Evolutionary conservation across 495 filamentous ascomycete species (phyloP).

Genomic region (Penicillium canescens): DNA sequence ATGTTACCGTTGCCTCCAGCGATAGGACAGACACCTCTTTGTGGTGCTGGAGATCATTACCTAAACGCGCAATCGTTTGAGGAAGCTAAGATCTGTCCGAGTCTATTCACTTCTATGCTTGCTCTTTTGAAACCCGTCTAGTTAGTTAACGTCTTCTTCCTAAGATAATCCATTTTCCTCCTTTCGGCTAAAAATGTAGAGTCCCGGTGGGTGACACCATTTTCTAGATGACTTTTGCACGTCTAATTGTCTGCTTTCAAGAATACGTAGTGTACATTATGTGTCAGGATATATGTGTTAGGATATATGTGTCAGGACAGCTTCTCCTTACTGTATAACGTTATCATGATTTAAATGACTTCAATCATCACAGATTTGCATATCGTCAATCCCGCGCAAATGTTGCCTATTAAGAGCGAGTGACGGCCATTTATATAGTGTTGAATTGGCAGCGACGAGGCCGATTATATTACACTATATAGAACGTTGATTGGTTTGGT

Average conservation of each 20-base stretch:
- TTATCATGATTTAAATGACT: too few species aligned
- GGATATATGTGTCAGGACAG: too few species aligned
- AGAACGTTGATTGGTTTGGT: background rate
- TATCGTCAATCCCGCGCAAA: background rate
- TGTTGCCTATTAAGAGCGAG: background rate
- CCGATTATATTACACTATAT: too few species aligned
- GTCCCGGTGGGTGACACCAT: too few species aligned
- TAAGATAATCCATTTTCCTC: background rate
- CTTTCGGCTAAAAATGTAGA: background rate
- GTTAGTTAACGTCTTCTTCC: background rate
- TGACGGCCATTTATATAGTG: background rate
- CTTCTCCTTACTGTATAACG: too few species aligned
- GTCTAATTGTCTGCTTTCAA: too few species aligned
- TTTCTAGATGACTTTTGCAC: too few species aligned
- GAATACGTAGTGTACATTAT: too few species aligned
- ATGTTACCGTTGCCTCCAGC: too few species aligned
- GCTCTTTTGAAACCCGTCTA: background rate
- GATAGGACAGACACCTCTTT: background rate
- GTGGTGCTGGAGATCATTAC: constrained; percentile 1
- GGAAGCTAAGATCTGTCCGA: constrained; percentile 3
- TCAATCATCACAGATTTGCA: too few species aligned
- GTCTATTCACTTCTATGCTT: background rate
- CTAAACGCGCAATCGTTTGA: background rate
- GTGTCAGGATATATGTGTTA: too few species aligned
- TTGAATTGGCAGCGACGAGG: background rate